These are phyloP conservation scores for Colletotrichum caudatum DNA, from an alignment of 2,329 filamentous ascomycete species.

Conservation along the genomic window DNA sequence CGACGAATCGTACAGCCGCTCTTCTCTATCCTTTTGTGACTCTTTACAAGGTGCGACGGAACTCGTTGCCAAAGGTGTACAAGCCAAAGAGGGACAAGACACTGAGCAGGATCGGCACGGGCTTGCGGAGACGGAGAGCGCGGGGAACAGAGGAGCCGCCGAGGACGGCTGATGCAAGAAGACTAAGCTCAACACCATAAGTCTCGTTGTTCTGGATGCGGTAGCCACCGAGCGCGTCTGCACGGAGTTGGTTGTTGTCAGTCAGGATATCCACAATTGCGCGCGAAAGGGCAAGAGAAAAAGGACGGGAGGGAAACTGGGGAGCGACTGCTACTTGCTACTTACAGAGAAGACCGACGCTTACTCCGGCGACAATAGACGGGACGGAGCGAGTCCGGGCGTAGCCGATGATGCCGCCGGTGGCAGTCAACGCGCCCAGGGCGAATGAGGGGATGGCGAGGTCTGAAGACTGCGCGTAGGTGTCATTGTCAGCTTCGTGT, in stretches of 20 bases:
- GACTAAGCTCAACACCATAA: conserved; percentile 89
- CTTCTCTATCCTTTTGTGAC: conserved; percentile 14
- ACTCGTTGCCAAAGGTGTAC: conserved; percentile 82
- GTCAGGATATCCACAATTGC: background rate
- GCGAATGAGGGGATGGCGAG: conserved; percentile 76
- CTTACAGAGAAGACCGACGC: conserved; percentile 77
- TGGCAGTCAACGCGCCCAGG: conserved; percentile 84
- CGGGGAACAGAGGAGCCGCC: conserved; percentile 87
- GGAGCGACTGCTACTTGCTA: conserved; percentile 44
- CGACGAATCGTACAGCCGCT: conserved; percentile 9
- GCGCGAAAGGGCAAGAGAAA: background rate
- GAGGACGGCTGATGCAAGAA: conserved; percentile 87
- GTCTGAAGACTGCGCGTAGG: conserved; percentile 46
- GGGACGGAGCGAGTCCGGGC: conserved; percentile 86
- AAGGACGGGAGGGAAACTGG: background rate
- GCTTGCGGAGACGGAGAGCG: conserved; percentile 86
- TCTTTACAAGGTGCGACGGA: conserved; percentile 55
- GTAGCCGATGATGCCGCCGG: conserved; percentile 90
- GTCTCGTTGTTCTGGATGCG: conserved; percentile 80
- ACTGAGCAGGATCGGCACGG: conserved; percentile 84
- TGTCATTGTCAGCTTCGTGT: conserved; percentile 22
- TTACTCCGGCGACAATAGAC: conserved; percentile 85
- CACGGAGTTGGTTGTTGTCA: conserved; percentile 17
- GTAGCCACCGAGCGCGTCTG: conserved; percentile 82
- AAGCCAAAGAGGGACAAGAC: conserved; percentile 83